Base-by-base conservation (phyloP, 2,329 filamentous ascomycete species). In the Colletotrichum sp. region DNA sequence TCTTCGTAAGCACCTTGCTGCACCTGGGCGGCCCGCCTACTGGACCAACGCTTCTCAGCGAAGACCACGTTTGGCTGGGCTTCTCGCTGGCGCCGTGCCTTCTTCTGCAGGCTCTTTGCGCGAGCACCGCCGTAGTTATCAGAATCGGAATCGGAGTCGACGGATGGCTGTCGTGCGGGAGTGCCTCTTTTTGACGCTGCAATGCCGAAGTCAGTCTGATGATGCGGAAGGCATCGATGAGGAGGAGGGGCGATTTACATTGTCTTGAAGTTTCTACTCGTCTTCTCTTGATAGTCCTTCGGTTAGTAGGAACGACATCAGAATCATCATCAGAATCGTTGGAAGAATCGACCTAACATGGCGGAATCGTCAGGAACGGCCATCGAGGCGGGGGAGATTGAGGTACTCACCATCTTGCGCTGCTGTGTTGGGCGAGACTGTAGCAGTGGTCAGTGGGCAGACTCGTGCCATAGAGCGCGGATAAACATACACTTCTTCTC, bases 31-130 rank as follows among this genome's bases (percentile, higher is more conserved):
- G 95, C 94, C 76, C 95, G 93, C 74, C 96, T 90, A 68, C 93
- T 97, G 8, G 96, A 98, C 90, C 98, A 98, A 76, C 96, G 93
- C 80, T 98, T 94, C 85, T 98, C 96, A 71, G 91, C 90, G 78
- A 93, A 90, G 7, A 92, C 88, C 9, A 93, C 89, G 54, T 91
- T 89, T 15, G 91, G 90, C 78, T 93, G 90, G 29, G 92, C 89
- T 81, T 95, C 90, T 72, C 93, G 87, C 80, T 94, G 91, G 74
- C 93, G 92, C 69, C 93, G 93, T 75, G 95, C 94, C 82, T 95
- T 96, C 85, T 96, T 97, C 76, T 90, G 92, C 54, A 87, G 84
- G 70, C 87, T 92, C 78, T 92, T 93, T 73, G 90, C 91, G 72
- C 93, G 92, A 75, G 93, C 91, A 75, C 93, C 94, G 65, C 95